phyloP scores from a whole-genome alignment of 805 yeast genomes.

The Wickerhamiella domercqiae region DNA sequence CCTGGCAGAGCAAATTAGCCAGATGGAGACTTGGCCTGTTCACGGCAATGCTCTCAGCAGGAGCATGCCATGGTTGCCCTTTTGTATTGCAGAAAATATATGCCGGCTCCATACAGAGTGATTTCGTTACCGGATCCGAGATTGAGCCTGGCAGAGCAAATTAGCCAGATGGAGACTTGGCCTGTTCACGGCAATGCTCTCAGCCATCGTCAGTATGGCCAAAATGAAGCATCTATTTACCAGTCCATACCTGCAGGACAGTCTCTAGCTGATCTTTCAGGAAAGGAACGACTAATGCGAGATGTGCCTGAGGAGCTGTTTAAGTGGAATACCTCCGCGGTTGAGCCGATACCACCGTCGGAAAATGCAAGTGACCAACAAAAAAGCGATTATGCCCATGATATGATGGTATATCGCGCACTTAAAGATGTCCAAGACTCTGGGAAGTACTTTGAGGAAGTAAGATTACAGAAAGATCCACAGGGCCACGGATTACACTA shows the following conservation, averaged over 20 bases:
- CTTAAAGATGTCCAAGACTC: slow-evolving; percentile 2
- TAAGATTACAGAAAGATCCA: slow-evolving; percentile 11
- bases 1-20: not conserved
- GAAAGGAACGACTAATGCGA: not conserved
- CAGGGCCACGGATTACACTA: slow-evolving; percentile 25
- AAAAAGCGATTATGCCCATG: no score
- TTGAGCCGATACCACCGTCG: no score
- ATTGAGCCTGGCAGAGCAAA: not conserved
- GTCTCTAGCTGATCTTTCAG: not conserved
- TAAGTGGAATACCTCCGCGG: not conserved
- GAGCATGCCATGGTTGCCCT: no score
- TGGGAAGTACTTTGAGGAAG: slow-evolving; percentile 10
- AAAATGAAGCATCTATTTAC: not conserved
- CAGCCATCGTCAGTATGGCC: slow-evolving; percentile 6
- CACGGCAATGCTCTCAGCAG: not conserved
- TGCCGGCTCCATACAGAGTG: no score
- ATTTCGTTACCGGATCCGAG: slow-evolving; percentile 1
- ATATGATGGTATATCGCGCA: slow-evolving; percentile 2
- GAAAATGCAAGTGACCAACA: no score
- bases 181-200: not conserved
- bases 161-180: no score
- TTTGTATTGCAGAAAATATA: no score
- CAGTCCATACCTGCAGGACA: not conserved
- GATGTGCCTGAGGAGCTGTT: not conserved
- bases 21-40: no score